Conservation (phyloP, 1,284 basidiomycete species). For the Trichosporon faecale region DNA sequence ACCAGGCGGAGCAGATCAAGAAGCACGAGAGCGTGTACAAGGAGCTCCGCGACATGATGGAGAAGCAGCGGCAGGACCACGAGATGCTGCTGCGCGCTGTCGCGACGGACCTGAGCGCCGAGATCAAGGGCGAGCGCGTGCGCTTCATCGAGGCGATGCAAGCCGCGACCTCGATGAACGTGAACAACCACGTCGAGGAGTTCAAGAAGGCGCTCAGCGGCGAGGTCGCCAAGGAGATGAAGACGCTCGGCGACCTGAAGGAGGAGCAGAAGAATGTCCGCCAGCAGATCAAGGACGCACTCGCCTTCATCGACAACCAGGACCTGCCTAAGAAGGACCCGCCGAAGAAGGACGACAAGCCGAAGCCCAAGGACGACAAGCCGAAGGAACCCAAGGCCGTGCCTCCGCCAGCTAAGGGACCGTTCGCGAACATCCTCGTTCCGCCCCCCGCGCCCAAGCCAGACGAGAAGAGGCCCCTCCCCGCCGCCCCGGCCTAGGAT, state of each 20-base stretch:
- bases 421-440: slow-evolving; percentile 4
- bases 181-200: slow-evolving; percentile 74
- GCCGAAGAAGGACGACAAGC: not conserved
- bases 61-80: slow-evolving; percentile 66
- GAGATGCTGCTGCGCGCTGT: slow-evolving; percentile 64
- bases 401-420: not conserved
- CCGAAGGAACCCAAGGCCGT: not conserved
- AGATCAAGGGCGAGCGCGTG: slow-evolving; percentile 76
- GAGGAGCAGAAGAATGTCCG: slow-evolving; percentile 69
- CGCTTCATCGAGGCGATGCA: slow-evolving; percentile 87
- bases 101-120: slow-evolving; percentile 70
- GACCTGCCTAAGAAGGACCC: not conserved
- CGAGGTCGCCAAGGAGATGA: slow-evolving; percentile 61
- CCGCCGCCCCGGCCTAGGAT: not conserved
- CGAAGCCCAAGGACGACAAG: not conserved
- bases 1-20: slow-evolving; percentile 37
- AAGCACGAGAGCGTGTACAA: slow-evolving; percentile 9
- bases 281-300: slow-evolving; percentile 54
- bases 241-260: slow-evolving; percentile 69
- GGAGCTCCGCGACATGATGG: slow-evolving; percentile 55
- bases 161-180: slow-evolving; percentile 78
- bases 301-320: slow-evolving; percentile 48
- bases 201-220: slow-evolving; percentile 49
- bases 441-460: slow-evolving; percentile 3
- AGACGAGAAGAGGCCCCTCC: not conserved